These are phyloP conservation scores for Annulohypoxylon maeteangense DNA, from an alignment of 495 filamentous ascomycete genomes.

Conservation along the genomic window DNA sequence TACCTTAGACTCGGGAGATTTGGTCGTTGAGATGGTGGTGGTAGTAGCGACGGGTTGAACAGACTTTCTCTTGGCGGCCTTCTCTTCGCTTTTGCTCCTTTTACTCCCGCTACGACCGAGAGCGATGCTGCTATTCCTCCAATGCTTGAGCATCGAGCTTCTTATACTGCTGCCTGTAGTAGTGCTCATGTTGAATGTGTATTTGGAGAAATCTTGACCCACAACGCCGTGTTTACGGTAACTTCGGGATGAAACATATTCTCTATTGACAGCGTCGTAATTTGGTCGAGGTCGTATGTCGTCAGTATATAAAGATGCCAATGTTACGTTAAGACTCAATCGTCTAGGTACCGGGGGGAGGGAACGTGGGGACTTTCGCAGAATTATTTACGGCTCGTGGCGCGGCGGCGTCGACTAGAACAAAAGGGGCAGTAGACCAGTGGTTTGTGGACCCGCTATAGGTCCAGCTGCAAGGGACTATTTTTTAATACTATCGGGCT, in stretches of 20 bases:
- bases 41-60: constrained; percentile 11
- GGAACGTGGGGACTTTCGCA: background rate
- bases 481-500: constrained; percentile 9
- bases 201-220: background rate
- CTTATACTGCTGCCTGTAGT: constrained; percentile 14
- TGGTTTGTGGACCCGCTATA: constrained; percentile 27
- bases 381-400: background rate
- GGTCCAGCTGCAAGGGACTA: constrained; percentile 40
- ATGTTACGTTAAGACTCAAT: constrained; percentile 6
- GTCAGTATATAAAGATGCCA: constrained; percentile 7
- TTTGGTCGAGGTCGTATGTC: background rate
- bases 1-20: constrained; percentile 6
- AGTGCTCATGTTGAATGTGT: constrained; percentile 25
- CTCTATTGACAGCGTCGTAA: background rate
- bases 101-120: constrained; percentile 30
- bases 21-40: background rate
- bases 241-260: constrained; percentile 10
- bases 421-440: constrained; percentile 18
- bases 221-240: background rate
- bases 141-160: constrained; percentile 35
- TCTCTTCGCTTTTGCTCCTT: constrained; percentile 13
- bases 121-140: constrained; percentile 31
- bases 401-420: constrained; percentile 3
- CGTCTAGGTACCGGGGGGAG: constrained; percentile 1
- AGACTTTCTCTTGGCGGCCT: constrained; percentile 21